Base-by-base conservation (phyloP, 176 grass and related monocot species). In the Zizania latifolia region DNA sequence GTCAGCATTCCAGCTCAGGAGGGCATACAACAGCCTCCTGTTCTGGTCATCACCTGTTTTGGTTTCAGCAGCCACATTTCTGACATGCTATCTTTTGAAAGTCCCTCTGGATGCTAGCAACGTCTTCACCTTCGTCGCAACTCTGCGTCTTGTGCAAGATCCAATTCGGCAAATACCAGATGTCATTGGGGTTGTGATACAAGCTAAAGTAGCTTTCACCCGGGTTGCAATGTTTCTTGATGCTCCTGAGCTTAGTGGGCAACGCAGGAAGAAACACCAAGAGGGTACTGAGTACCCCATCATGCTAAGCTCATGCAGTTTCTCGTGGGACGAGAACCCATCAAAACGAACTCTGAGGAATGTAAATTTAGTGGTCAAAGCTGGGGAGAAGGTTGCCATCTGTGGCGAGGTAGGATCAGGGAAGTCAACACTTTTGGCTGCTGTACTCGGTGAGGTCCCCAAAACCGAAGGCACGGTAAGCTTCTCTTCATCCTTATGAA, bases 331-430 rank as follows among this genome's bases (percentile, higher is more conserved):
- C 40, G 89, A 88, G 69, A 88, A 82, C 72, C 53, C 29, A 14
- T 62, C 56, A 45, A 94, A 83, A 72, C 69, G 71, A 59, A 88
- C 82, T 81, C 74, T 99, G 63, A 99, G 67, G 43, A 86, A 87
- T 82, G 69, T 94, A 67, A 88, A 87, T 86, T 77, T 99, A 58
- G 68, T 58, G 19, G 81, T 92, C 17, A 92, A 84, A 78, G 8
- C 71, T 69, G 85, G 92, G 59, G 79, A 94, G 37, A 99, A 99
- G 65, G 68, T 99, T 67, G 91, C 95, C 54, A 90, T 99, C 54
- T 99, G 95, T 71, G 95, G 91, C 15, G 95, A 99, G 72, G 95
- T 99, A 79, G 95, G 95, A 36, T 94, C 91, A 0, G 95, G 95
- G 71, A 99, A 99, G 48, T 94, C 95, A 27, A 99, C 86, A 51